Percentiles rank a stretch among this genome's conserved stretches.
These are phyloP conservation scores for Suhomyces faveliae DNA, from an alignment of 805 yeast genomes.

Conservation along the genomic window DNA sequence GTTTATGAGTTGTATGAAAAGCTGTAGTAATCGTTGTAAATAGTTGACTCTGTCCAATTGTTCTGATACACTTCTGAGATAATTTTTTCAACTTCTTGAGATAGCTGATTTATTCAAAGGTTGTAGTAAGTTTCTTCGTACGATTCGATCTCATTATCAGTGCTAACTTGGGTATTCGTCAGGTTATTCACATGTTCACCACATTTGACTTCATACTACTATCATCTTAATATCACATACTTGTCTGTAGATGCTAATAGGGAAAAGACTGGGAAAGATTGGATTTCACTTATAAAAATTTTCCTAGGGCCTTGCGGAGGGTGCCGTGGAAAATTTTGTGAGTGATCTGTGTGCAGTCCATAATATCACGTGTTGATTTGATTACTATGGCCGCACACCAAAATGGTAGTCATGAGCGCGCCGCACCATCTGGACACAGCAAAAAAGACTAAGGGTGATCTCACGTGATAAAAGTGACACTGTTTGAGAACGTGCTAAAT, in stretches of 20 bases:
- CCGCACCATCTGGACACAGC: neutral
- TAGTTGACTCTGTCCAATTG: neutral
- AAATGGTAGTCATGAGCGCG: neutral
- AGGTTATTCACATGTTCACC: neutral
- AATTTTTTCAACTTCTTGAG: too few species aligned
- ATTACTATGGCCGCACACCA: neutral
- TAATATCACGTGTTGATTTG: neutral
- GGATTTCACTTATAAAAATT: constrained; percentile 12
- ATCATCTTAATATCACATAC: constrained; percentile 24
- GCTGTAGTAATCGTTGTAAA: neutral
- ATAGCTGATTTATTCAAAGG: too few species aligned
- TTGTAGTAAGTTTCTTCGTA: too few species aligned
- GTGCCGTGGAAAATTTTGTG: neutral
- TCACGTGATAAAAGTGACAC: constrained; percentile 1
- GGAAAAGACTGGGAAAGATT: constrained; percentile 10
- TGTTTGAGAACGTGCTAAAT: neutral
- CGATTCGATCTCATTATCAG: too few species aligned
- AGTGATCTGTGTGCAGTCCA: neutral
- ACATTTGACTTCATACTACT: too few species aligned
- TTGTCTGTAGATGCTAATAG: constrained; percentile 26
- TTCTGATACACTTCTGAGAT: neutral
- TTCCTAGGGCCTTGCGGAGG: constrained; percentile 6
- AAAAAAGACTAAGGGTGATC: neutral
- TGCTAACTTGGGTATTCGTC: too few species aligned
- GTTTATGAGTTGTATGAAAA: neutral